phyloP scores from a whole-genome alignment of 768 basidiomycete species.

The Ramaria rubella region DNA sequence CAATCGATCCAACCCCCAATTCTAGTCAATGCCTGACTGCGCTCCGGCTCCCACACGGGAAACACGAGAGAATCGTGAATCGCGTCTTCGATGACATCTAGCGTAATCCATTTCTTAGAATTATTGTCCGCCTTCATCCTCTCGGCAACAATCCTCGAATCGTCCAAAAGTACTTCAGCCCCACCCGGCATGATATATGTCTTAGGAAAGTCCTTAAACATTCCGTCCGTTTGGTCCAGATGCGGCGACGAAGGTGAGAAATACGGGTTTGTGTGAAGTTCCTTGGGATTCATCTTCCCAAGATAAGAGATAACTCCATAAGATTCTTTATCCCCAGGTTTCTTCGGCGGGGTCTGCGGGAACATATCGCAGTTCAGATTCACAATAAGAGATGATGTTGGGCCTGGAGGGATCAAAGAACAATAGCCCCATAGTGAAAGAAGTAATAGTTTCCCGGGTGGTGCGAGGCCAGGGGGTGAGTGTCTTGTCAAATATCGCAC shows the following conservation, averaged over 20 bases:
- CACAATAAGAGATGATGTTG: neutral
- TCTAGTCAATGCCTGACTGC: neutral
- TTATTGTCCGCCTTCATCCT: constrained; percentile 41
- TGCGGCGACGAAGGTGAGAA: constrained; percentile 18
- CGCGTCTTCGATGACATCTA: neutral
- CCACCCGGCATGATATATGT: constrained; percentile 56
- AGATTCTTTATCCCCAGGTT: no score
- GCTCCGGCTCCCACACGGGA: neutral
- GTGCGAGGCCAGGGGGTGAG: constrained; percentile 1
- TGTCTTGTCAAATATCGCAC: constrained; percentile 30
- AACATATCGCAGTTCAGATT: constrained; percentile 3
- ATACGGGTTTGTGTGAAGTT: constrained; percentile 11
- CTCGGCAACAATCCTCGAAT: constrained; percentile 37
- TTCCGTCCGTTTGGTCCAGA: constrained; percentile 17
- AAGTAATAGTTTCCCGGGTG: constrained; percentile 14
- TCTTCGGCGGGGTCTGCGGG: no score
- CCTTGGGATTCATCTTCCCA: constrained; percentile 9
- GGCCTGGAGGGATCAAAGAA: neutral
- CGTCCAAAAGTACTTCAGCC: constrained; percentile 52
- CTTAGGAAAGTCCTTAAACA: constrained; percentile 52
- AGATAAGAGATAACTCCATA: constrained; percentile 13
- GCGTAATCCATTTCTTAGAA: neutral
- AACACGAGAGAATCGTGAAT: neutral
- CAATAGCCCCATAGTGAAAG: constrained; percentile 16
- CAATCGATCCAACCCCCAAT: neutral